Evolutionary conservation across 495 filamentous ascomycete genomes (phyloP), one percentile per base, ranked within the genome.

Genomic region (Tuber brumale): DNA sequence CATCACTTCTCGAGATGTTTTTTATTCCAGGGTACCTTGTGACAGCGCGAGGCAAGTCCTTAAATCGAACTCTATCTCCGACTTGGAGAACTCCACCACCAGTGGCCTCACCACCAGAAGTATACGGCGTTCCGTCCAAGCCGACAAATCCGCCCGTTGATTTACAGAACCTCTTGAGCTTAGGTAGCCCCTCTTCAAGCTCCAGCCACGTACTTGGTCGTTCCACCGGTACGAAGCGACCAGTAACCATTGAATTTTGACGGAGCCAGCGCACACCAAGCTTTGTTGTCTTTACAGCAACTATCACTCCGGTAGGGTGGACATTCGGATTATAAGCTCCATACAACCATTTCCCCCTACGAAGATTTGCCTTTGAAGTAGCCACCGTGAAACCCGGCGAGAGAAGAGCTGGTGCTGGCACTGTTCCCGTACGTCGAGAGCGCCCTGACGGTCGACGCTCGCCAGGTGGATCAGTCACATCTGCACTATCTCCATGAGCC

Each of bases 221-320:
- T 43, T 73, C 70, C 44, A 77, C 76, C 3, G 81, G 73, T 42
- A 83, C 71, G 44, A 83, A 83, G 27, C 74, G 74, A n/a, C 77
- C 76, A 16, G 81, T 69, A 43, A 82, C 72, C 76, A 85, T 85
- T 48, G 84, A 80, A 69, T 87, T 87, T 61, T 85, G 84, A 70
- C 84, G 85, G 19, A 89, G 74, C 89, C 89, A 91, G 46, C 84
- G 78, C 35, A 91, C 85, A 57, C 85, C 81, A 31, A 89, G 71
- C 21, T 76, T 74, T 46, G 84, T 75, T 8, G 85, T 80, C 23
- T 85, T 84, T 14, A 86, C 85, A 35, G 86, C 85, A 35, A 90
- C 84, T 6, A 91, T 86, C n/a, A 84, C 86, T 51, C 85, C 89
- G 27, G 82, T 79, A 3, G 86, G 84, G 9, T 77, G 70, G 16